A percentile compares a stretch with the other conserved stretches of the same genome.
Evolutionary conservation across 2,329 filamentous ascomycete genomes (phyloP).

Genomic region (Fusarium secorum): DNA sequence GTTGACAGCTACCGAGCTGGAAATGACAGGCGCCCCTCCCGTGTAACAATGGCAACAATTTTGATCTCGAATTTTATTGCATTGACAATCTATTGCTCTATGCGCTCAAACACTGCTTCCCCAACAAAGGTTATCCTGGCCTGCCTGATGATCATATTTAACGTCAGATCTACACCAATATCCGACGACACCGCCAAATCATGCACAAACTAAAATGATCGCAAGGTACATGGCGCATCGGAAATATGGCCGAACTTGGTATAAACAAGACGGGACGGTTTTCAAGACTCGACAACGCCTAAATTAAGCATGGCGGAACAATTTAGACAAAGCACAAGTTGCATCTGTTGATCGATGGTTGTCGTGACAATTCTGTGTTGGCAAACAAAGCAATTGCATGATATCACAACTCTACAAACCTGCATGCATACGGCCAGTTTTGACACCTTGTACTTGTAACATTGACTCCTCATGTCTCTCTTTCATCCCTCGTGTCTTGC

Average conservation of each 20-base stretch:
- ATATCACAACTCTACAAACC: conserved; percentile 7
- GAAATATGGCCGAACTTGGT: conserved; percentile 31
- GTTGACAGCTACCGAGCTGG: not conserved
- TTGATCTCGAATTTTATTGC: not conserved
- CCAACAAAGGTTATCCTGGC: not conserved
- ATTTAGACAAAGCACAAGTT: conserved; percentile 8
- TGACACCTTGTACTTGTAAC: conserved; percentile 4
- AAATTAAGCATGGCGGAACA: conserved; percentile 7
- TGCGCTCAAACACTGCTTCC: not conserved
- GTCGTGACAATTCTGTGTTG: conserved; percentile 35
- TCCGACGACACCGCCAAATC: conserved; percentile 32
- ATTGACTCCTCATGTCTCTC: not conserved
- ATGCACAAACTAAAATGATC: conserved; percentile 29
- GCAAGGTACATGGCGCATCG: conserved; percentile 30
- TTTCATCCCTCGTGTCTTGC: conserved; percentile 30
- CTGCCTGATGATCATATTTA: conserved; percentile 1
- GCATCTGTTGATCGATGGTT: conserved; percentile 22
- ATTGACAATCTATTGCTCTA: not conserved
- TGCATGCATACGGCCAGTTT: conserved; percentile 9
- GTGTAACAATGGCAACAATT: not conserved
- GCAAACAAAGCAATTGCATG: conserved; percentile 18
- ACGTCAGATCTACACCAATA: conserved; percentile 29
- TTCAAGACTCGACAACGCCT: conserved; percentile 10
- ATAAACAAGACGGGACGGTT: conserved; percentile 14
- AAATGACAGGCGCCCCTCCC: conserved; percentile 6